Base-by-base conservation (phyloP, 1,284 basidiomycete species). In the Ustilago shanxiensis region DNA sequence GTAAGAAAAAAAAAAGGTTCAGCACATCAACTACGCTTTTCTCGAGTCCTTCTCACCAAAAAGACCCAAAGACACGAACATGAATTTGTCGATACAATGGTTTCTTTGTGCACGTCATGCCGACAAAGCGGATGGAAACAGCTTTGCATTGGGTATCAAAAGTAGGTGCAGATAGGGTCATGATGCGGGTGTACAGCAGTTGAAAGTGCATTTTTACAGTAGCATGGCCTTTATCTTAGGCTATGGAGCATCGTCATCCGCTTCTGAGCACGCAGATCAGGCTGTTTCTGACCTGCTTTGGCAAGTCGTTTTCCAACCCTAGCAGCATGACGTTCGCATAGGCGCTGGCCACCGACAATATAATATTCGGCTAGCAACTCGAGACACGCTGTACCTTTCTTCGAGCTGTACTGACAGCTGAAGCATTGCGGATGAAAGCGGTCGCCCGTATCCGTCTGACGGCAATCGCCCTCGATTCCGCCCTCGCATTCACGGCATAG, bases 401-500 rank as follows among this genome's bases (percentile, higher is more conserved):
- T 66, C 26, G 60, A 69, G 28, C 58, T 72, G 57, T 76, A 78
- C 24, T 82, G 72, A 39, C 80, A 82, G 41, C 64, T 59, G 64
- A 82, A 72, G 70, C 80, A 82, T 16, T 53, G 53, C 28, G 77
- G 74, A 52, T 82, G 80, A 59, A 66, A 82, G 16, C 77, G 70
- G 41, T 80, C 79, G 51, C 79, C 80, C 2, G 77, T 55, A 22
- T 80, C 80, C 14, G 79, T 78, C 53, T 82, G 80, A 22, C 80
- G 74, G 50, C 80, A 82, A 44, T 77, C 64, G 41, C 80, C 80
- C 51, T 79, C 79, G 73, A 82, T 81, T 31, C 80, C 80, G 18
- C 45, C 37, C 39, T 66, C 63, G 71, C 80, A 82, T 37, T 62
- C 66, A 44, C 67, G 65, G 57, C 80, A 82, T n/a, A 77, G 44